phyloP scores from a whole-genome alignment of 345 rosid genomes.

The Mangifera indica region DNA sequence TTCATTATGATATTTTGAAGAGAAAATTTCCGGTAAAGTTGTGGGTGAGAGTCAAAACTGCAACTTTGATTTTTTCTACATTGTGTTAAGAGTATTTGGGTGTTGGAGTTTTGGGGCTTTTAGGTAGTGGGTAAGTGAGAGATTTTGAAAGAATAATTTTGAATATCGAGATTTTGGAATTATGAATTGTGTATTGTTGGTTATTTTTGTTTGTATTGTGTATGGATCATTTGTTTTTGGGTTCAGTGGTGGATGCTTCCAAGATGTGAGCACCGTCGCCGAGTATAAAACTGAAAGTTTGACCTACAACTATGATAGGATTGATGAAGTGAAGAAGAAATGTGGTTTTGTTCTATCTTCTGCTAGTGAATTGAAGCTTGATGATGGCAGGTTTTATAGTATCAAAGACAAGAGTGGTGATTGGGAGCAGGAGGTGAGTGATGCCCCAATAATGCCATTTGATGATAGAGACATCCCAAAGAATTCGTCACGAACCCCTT shows the following conservation, averaged over 20 bases:
- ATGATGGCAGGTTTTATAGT: constrained; percentile 31
- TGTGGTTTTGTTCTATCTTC: constrained; percentile 60
- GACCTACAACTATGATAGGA: constrained; percentile 51
- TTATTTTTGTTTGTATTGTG: constrained; percentile 26
- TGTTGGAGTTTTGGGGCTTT: constrained; percentile 23
- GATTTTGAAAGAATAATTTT: constrained; percentile 16
- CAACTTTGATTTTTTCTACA: background rate
- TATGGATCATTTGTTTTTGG: constrained; percentile 30
- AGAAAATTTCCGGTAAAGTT: constrained; percentile 5
- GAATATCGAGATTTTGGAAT: constrained; percentile 15
- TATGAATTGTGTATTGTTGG: constrained; percentile 29
- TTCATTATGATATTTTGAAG: background rate
- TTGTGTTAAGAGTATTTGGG: constrained; percentile 9
- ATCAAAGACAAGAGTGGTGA: constrained; percentile 66
- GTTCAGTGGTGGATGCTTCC: constrained; percentile 16
- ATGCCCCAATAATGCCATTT: constrained; percentile 72
- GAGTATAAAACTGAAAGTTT: constrained; percentile 22
- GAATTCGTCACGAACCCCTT: constrained; percentile 32
- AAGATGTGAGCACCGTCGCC: constrained; percentile 12
- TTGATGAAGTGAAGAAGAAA: constrained; percentile 54
- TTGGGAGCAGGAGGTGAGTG: constrained; percentile 61
- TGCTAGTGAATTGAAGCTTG: constrained; percentile 52
- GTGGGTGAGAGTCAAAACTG: constrained; percentile 8
- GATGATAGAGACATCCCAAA: constrained; percentile 33
- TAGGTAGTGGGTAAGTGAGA: constrained; percentile 19